phyloP scores from a whole-genome alignment of 768 basidiomycete species.

The Lactarius tabidus region DNA sequence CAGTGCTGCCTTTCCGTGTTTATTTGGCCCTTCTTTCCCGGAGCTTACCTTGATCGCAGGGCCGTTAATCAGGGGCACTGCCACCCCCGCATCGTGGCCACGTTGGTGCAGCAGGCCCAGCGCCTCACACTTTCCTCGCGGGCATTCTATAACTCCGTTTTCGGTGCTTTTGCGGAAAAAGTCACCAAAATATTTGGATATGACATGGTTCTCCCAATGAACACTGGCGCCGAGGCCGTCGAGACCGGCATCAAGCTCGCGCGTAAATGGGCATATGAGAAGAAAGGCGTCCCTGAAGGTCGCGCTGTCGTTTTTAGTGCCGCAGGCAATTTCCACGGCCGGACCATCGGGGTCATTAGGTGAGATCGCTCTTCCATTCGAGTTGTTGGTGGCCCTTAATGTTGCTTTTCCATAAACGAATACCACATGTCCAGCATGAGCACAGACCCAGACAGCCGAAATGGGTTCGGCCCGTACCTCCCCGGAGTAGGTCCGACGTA shows the following conservation, averaged over 20 bases:
- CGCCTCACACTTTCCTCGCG: constrained; percentile 91
- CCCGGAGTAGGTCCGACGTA: constrained; percentile 78
- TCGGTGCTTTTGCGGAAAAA: constrained; percentile 85
- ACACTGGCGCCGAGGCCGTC: constrained; percentile 97
- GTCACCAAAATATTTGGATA: constrained; percentile 83
- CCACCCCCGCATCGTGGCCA: constrained; percentile 80
- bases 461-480: constrained; percentile 90
- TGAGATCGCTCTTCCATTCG: constrained; percentile 28
- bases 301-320: constrained; percentile 84
- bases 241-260: constrained; percentile 96
- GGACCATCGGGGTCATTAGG: constrained; percentile 87
- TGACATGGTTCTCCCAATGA: constrained; percentile 98
- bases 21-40: not conserved
- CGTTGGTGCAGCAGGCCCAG: constrained; percentile 80
- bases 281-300: constrained; percentile 77
- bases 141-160: constrained; percentile 92
- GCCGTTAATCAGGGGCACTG: constrained; percentile 96
- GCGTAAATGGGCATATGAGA: constrained; percentile 93
- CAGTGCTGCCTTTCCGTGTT: not conserved
- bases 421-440: constrained; percentile 58
- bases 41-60: constrained; percentile 37
- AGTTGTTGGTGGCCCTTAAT: constrained; percentile 3
- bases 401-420: not conserved
- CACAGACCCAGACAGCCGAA: constrained; percentile 87
- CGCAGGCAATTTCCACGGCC: constrained; percentile 92